Conservation (phyloP, 192 early-diverging fungal species). For the Coemansia umbellata region DNA sequence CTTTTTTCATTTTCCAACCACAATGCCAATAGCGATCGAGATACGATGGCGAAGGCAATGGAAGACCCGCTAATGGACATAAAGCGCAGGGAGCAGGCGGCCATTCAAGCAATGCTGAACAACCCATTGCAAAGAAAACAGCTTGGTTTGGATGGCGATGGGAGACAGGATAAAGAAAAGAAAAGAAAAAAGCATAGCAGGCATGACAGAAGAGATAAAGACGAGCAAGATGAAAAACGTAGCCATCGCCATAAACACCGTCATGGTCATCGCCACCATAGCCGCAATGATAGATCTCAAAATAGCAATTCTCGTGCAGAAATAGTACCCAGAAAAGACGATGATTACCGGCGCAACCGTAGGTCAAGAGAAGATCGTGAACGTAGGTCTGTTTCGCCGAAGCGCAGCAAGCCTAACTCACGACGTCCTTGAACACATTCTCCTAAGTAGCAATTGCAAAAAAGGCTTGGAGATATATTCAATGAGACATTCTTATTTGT, state of each 20-base stretch:
- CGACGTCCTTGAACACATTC: too few species aligned
- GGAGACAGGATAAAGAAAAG: constrained; percentile 40
- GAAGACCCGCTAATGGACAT: constrained; percentile 93
- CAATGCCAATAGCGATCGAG: constrained; percentile 77
- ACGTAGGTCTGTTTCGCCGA: too few species aligned
- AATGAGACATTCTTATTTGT: too few species aligned
- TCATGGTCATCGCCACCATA: background rate
- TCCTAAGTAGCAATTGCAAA: too few species aligned
- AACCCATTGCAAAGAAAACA: constrained; percentile 56
- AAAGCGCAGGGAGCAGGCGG: constrained; percentile 78
- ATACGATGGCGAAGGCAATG: constrained; percentile 77
- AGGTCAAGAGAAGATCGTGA: too few species aligned
- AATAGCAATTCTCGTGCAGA: too few species aligned
- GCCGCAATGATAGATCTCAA: background rate
- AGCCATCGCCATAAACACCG: constrained; percentile 1
- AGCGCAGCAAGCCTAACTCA: too few species aligned
- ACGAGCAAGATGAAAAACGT: background rate
- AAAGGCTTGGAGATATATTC: too few species aligned
- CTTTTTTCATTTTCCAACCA: constrained; percentile 53
- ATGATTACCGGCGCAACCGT: too few species aligned
- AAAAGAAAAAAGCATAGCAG: constrained; percentile 10
- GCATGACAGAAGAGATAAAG: constrained; percentile 8
- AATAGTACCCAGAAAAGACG: too few species aligned
- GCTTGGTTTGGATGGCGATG: constrained; percentile 25
- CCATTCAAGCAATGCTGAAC: constrained; percentile 67